These are phyloP conservation scores for Nasturtium officinale DNA, from an alignment of 345 rosid species.

Conservation along the genomic window DNA sequence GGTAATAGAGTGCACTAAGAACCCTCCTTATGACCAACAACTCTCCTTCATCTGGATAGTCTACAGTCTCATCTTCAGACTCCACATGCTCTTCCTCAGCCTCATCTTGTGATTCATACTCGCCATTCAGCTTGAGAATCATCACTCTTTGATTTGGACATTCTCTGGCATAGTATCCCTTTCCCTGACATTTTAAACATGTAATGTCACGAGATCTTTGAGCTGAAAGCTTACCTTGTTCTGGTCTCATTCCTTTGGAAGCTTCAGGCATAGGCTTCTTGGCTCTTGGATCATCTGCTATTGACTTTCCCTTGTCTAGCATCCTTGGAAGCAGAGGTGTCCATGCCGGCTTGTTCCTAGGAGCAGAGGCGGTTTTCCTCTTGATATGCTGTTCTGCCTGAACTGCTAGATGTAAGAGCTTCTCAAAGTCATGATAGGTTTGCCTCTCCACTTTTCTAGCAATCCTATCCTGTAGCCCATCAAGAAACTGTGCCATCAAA, in stretches of 20 bases:
- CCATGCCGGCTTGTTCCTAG: too few species aligned
- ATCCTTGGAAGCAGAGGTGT: background rate
- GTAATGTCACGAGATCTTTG: too few species aligned
- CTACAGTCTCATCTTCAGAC: background rate
- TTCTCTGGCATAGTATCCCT: background rate
- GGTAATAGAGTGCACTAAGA: background rate
- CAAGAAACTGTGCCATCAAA: too few species aligned
- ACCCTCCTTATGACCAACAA: background rate
- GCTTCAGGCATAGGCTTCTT: too few species aligned
- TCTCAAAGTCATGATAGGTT: too few species aligned
- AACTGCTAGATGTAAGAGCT: too few species aligned
- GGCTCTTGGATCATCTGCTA: too few species aligned
- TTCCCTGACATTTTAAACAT: background rate
- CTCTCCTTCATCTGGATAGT: background rate
- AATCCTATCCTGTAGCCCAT: too few species aligned
- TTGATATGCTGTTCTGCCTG: background rate
- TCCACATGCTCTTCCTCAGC: background rate
- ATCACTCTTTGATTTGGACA: background rate
- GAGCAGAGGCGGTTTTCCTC: background rate
- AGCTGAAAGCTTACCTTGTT: background rate
- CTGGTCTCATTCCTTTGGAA: background rate
- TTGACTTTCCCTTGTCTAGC: background rate
- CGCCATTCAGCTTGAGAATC: background rate
- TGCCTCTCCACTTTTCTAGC: background rate
- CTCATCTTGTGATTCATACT: background rate